Base-by-base conservation (phyloP, 805 yeast species). In the Clavispora fructus region DNA sequence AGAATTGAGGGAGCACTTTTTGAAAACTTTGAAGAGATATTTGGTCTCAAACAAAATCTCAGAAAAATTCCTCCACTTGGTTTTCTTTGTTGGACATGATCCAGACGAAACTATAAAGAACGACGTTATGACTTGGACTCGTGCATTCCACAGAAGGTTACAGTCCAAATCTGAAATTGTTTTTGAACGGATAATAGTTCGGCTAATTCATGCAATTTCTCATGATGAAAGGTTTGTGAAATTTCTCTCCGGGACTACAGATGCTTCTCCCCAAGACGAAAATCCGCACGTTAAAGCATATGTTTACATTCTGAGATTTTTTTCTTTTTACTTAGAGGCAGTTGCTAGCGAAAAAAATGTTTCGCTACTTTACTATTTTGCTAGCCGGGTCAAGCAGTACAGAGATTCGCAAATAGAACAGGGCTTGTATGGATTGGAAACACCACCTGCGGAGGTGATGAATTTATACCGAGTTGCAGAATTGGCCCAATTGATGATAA, bases 371-470 rank as follows among this genome's bases (percentile, higher is more conserved):
- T 89, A 80, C 59, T 89, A 90, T 61, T 68, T 87, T 42, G 81
- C 94, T 0, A 85, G 85, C 48, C 74, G 95, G 44, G 76, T 88
- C 16, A 89, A 88, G 59, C 95, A 87, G 61, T 85, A 82, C 55
- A 73, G 80, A 43, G 95, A 88, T 65, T 75, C 73, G 40, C 71
- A 51, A 23, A 54, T 69, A 4, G 74, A 68, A 6, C 68, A 65
- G 6, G 60, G 57, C 0, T 17, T 50, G 5, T 65, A 64, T 41
- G 57, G 57, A 7, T 59, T 55, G 23, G 63, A 45, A 43, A 52
- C 54, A 9, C 35, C 52, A 2, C 59, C 67, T 12, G 50, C 49
- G n/a, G 59, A 58, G 29, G 64, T 59, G 1, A 50, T 64, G 13
- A 73, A 75, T 29, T 64, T 89, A 32, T 90, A 87, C 57, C 62